Evolutionary conservation across 2,329 filamentous ascomycete species (phyloP), one percentile per base, ranked within the genome.

Genomic region (Clarireedia paspali): DNA sequence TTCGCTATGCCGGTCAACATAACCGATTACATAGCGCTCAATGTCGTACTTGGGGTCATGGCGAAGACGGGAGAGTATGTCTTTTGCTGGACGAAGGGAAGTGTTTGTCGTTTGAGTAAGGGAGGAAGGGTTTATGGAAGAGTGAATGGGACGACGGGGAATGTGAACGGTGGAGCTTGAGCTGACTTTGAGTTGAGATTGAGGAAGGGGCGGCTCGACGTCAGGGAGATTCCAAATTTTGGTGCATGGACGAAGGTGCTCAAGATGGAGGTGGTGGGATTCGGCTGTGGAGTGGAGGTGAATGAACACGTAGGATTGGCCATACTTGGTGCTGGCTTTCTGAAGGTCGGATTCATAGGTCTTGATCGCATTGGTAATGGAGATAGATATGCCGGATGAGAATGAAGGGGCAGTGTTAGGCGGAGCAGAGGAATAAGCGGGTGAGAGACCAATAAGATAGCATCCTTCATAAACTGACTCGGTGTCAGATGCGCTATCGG

Each of bases 21-120:
- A 66, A 2, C 64, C 64, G 26, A 66, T 54, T 3, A 59, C 57
- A 14, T 48, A 66, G 15, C 61, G 58, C 40, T 66, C 64, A n/a
- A 66, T 55, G 10, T 60, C 56, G 49, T 59, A 64, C 3, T 24
- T 40, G 2, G 20, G 30, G 36, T 64, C 64, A 20, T 60, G 53
- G 26, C 57, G 53, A 6, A 66, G 51, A 20, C 64, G 62, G 17
- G 53, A 59, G n/a, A 64, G 56, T 6, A 66, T 53, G 44, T 63
- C 45, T 47, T 15, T 26, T 15, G 45, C 45, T 15, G 45, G 45
- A 6, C n/a, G 45, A 26, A 26, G 45, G 45, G 23, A 47, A 12
- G 30, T 34, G 30, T 34, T 34, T 34, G 30, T 34, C 10, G 10
- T 14, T 12, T 34, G 30, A 34, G 30, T 34, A 12, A 4, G 5